These are phyloP conservation scores for Pyrus bretschneideri DNA, from an alignment of 306 rosid genomes.

Conservation along the genomic window DNA sequence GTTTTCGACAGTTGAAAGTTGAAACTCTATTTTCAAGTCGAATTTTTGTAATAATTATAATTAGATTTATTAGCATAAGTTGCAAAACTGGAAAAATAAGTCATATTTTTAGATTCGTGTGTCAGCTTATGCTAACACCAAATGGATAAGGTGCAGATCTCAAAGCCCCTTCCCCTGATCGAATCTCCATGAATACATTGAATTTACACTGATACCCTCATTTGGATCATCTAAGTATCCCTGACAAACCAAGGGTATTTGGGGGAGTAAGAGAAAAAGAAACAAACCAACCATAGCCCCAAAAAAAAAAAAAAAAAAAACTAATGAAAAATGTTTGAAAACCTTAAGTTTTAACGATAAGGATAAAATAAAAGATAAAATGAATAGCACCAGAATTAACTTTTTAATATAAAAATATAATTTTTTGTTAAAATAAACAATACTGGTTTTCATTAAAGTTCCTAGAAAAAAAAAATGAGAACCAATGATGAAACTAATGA, in stretches of 20 bases:
- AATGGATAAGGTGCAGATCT: conserved; percentile 3
- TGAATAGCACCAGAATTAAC: too few species aligned
- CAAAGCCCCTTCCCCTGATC: background rate
- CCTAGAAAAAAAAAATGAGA: background rate
- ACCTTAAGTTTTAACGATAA: too few species aligned
- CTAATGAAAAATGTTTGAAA: too few species aligned
- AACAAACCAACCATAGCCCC: background rate
- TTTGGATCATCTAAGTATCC: background rate
- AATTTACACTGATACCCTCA: conserved; percentile 14
- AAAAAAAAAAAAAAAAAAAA: background rate
- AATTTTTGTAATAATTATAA: too few species aligned
- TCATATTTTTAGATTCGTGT: conserved; percentile 6
- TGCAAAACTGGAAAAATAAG: background rate
- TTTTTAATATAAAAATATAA: too few species aligned
- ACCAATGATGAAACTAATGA: conserved; percentile 21
- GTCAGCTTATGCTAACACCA: background rate
- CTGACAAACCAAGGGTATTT: conserved; percentile 5
- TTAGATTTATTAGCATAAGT: too few species aligned
- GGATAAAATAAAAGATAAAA: too few species aligned
- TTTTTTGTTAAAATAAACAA: too few species aligned
- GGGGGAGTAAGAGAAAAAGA: background rate
- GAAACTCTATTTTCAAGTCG: too few species aligned
- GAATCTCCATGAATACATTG: background rate
- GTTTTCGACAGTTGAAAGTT: too few species aligned
- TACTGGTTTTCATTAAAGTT: too few species aligned